Evolutionary conservation across 2,329 filamentous ascomycete species (phyloP).

Genomic region (Pyrenochaeta sp.): DNA sequence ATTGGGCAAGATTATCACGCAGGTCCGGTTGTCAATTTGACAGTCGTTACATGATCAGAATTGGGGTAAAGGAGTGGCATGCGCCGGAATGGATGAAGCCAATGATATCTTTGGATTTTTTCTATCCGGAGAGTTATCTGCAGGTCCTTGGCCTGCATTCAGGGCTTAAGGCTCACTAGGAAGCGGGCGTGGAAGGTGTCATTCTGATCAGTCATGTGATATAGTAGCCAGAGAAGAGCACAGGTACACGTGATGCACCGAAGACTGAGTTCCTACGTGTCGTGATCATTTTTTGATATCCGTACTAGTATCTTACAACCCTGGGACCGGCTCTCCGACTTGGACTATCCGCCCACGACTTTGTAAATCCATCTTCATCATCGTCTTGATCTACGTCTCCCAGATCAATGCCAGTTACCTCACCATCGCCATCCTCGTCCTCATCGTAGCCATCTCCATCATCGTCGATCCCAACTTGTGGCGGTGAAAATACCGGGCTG

Average conservation of each 20-base stretch:
- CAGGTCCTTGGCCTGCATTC: too few species aligned
- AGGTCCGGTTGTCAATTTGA: slow-evolving; percentile 12
- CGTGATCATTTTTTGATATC: not conserved
- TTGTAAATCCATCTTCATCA: slow-evolving; percentile 35
- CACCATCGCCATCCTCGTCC: slow-evolving; percentile 23
- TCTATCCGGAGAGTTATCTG: not conserved
- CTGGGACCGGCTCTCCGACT: slow-evolving; percentile 25
- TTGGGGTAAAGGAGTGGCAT: slow-evolving; percentile 27
- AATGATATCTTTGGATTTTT: not conserved
- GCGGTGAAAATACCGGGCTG: slow-evolving; percentile 67
- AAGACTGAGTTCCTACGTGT: too few species aligned
- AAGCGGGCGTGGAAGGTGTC: slow-evolving; percentile 5
- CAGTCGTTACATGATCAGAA: not conserved
- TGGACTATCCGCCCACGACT: slow-evolving; percentile 43
- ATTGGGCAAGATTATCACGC: slow-evolving; percentile 11
- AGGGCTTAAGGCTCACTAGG: slow-evolving; percentile 9
- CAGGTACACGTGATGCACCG: too few species aligned
- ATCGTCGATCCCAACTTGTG: slow-evolving; percentile 6
- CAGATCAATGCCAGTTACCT: slow-evolving; percentile 42
- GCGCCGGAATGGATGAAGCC: slow-evolving; percentile 28
- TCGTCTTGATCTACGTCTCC: slow-evolving; percentile 31
- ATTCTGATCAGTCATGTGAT: too few species aligned
- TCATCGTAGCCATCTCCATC: slow-evolving; percentile 16
- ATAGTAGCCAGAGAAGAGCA: too few species aligned
- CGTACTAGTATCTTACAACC: slow-evolving; percentile 3